Percentiles rank a stretch among this genome's conserved stretches.
Conservation (phyloP, 2,329 filamentous ascomycete species). For the Xylaria sp. region DNA sequence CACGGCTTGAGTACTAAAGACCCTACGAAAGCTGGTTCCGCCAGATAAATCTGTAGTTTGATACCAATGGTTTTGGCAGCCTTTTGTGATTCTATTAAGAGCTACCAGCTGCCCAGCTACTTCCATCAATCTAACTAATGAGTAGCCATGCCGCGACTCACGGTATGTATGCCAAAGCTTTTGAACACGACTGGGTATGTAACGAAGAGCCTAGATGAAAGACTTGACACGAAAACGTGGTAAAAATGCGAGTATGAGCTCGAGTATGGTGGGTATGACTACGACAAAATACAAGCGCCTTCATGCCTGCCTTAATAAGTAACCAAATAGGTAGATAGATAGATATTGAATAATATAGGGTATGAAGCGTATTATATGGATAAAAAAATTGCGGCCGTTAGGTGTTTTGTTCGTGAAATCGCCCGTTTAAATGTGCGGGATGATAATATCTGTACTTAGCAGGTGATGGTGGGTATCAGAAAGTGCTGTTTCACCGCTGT, state of each 20-base stretch:
- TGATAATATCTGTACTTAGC: background rate
- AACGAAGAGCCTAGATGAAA: background rate
- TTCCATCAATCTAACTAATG: background rate
- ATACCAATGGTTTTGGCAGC: too few relatives aligned
- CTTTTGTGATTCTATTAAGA: conserved; percentile 10
- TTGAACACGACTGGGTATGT: conserved; percentile 9
- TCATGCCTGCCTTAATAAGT: background rate
- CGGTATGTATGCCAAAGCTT: background rate
- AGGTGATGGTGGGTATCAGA: background rate
- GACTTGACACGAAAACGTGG: too few relatives aligned
- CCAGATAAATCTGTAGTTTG: too few relatives aligned
- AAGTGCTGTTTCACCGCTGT: background rate
- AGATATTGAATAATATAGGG: background rate
- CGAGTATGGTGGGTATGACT: background rate
- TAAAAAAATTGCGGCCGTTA: background rate
- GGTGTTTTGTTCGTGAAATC: background rate
- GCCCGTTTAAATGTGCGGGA: background rate
- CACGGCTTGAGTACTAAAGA: background rate
- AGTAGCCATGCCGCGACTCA: too few relatives aligned
- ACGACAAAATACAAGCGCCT: background rate
- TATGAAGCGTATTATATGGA: background rate
- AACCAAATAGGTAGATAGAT: background rate
- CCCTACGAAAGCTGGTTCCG: too few relatives aligned
- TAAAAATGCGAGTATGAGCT: background rate
- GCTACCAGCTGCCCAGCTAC: background rate